Evolutionary conservation across 2,329 filamentous ascomycete genomes (phyloP).

Genomic region (Fusarium nematophilum): DNA sequence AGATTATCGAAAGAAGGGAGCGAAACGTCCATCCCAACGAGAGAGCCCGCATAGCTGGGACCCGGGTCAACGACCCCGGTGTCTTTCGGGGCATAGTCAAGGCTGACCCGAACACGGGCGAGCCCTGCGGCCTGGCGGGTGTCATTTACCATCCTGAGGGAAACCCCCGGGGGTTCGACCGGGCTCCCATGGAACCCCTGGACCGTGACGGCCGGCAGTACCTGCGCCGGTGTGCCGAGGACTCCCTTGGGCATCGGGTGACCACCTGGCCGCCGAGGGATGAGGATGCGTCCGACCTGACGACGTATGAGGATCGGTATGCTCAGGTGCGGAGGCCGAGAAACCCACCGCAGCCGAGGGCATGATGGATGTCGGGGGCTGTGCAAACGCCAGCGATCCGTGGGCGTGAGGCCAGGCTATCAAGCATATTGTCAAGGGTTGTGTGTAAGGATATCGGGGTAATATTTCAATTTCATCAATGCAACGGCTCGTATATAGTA

Average conservation of each 20-base stretch:
- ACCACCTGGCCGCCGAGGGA: slow-evolving; percentile 21
- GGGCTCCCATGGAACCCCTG: background rate
- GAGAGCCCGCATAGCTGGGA: background rate
- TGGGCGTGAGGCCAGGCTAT: no score
- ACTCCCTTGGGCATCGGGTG: background rate
- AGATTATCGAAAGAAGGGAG: background rate
- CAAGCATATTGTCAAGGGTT: no score
- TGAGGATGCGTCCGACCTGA: slow-evolving; percentile 7
- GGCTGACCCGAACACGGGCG: background rate
- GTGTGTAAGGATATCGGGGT: no score
- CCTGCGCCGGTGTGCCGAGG: slow-evolving; percentile 2
- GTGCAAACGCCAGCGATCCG: no score
- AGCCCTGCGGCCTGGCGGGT: background rate
- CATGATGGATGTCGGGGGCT: no score
- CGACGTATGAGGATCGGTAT: background rate
- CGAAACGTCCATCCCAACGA: slow-evolving; percentile 1
- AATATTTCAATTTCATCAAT: no score
- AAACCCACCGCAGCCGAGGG: no score
- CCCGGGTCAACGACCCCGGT: slow-evolving; percentile 4
- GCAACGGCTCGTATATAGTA: no score
- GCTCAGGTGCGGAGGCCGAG: no score
- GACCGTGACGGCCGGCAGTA: slow-evolving; percentile 10
- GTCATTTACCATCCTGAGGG: slow-evolving; percentile 9
- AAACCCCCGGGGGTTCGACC: accelerated
- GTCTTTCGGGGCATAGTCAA: background rate